A percentile compares a stretch with the other conserved stretches of the same genome.
phyloP scores from a whole-genome alignment of 1,284 basidiomycete species.

The Ganoderma lingzhi region DNA sequence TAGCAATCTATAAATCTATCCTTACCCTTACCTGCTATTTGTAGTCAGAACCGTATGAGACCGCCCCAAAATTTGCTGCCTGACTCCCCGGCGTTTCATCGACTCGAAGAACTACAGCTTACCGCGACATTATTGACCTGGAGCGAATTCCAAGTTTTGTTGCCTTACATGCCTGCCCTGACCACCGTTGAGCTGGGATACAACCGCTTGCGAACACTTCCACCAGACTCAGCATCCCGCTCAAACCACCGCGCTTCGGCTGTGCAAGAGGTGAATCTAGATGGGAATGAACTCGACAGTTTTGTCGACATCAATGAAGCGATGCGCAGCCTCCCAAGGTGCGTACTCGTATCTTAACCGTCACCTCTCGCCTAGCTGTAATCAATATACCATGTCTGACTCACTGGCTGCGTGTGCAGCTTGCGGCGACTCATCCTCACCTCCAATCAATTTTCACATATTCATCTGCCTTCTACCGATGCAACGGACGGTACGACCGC shows the following conservation, averaged over 20 bases:
- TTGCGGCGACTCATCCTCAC: slow-evolving; percentile 76
- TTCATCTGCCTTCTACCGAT: slow-evolving; percentile 35
- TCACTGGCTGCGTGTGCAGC: slow-evolving; percentile 41
- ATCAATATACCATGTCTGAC: slow-evolving; percentile 25
- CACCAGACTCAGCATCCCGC: slow-evolving; percentile 12
- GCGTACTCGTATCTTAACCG: slow-evolving; percentile 37
- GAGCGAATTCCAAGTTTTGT: slow-evolving; percentile 67
- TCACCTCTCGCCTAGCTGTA: slow-evolving; percentile 8
- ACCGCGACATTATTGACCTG: slow-evolving; percentile 79
- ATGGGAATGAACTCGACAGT: slow-evolving; percentile 69
- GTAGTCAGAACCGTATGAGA: slow-evolving; percentile 68
- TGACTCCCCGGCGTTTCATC: slow-evolving; percentile 56
- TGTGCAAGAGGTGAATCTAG: slow-evolving; percentile 75
- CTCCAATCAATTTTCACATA: slow-evolving; percentile 64
- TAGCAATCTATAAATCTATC: slow-evolving; percentile 3
- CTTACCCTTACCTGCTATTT: slow-evolving; percentile 14
- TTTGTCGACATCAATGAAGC: slow-evolving; percentile 65
- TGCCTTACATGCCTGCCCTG: slow-evolving; percentile 67
- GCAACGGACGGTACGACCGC: not conserved
- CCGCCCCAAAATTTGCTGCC: slow-evolving; percentile 40
- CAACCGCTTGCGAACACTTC: slow-evolving; percentile 64
- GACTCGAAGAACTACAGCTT: slow-evolving; percentile 76
- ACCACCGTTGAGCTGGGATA: slow-evolving; percentile 78
- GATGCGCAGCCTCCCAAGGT: slow-evolving; percentile 60
- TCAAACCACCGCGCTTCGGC: slow-evolving; percentile 33